Evolutionary conservation across 108 stramenopile genomes (phyloP), one percentile per base, ranked within the genome.

Genomic region (Heterococcus sp.): DNA sequence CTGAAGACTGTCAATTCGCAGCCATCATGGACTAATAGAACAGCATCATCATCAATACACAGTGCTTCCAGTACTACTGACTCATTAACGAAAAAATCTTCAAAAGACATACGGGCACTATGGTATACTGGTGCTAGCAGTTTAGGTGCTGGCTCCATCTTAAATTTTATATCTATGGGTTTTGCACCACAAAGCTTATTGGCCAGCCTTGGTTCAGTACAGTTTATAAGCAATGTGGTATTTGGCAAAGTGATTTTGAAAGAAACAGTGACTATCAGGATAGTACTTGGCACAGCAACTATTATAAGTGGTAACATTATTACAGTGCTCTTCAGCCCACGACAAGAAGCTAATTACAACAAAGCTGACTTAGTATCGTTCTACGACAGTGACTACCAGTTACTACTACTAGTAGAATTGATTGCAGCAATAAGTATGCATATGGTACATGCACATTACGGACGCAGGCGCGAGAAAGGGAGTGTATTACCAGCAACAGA

Each of bases 221-320:
- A 92, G 78, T 92, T 92, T 38, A 86, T 92, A 30, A 91, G 89
- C 0, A 92, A 92, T 73, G 73, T 91, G 5, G 33, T 92, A 26
- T 92, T 92, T 66, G 91, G 90, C 29, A 88, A 85, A 37, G 76
- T 92, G 58, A 66, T 58, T 14, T 58, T 58, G 46, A 58, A 58
- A 21, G 82, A 82, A 69, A 11, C 64, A 37, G 68, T 92, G 1
- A 90, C 90, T 14, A 74, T 74, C 33, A 76, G 89, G 11, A 90
- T 91, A 86, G 68, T 90, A 2, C 68, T 86, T 32, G 92, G 89
- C 28, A 92, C 91, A 0, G 36, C 69, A 11, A 83, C 90, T 3
- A 90, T 91, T 30, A 88, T 91, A 3, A 72, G 73, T 26, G 92
- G 92, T 4, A 90, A 90, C 1, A 64, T 88, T 32, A 28, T 91